A percentile compares a stretch with the other conserved stretches of the same genome.
phyloP scores from a whole-genome alignment of 2,329 filamentous ascomycete genomes.

The Bipolaris oryzae region DNA sequence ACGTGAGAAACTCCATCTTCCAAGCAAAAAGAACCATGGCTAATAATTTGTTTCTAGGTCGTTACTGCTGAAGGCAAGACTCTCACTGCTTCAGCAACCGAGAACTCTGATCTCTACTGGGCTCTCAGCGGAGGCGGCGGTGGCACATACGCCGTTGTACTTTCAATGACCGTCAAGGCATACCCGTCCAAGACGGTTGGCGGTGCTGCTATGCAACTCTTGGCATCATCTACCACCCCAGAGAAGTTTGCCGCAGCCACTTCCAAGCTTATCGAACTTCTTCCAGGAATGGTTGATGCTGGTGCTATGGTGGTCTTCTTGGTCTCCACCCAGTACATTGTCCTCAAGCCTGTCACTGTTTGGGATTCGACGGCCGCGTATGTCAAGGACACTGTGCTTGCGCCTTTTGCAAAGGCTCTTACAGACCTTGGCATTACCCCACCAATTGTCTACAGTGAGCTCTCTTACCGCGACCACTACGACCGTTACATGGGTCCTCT shows the following conservation, averaged over 20 bases:
- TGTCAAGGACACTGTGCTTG: slow-evolving; percentile 27
- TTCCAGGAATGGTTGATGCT: slow-evolving; percentile 30
- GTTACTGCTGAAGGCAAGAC: slow-evolving; percentile 40
- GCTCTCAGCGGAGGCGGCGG: slow-evolving; percentile 43
- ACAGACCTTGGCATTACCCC: slow-evolving; percentile 25
- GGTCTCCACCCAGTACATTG: slow-evolving; percentile 17
- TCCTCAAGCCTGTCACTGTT: slow-evolving; percentile 11
- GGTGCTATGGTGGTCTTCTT: slow-evolving; percentile 30
- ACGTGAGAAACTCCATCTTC: slow-evolving; percentile 20
- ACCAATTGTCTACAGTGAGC: slow-evolving; percentile 26
- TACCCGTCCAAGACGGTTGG: slow-evolving; percentile 26
- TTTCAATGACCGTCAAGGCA: slow-evolving; percentile 39
- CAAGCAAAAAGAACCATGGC: not conserved
- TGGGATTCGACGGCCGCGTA: slow-evolving; percentile 17
- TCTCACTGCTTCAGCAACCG: slow-evolving; percentile 34
- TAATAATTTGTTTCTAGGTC: slow-evolving; percentile 35
- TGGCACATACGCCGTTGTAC: slow-evolving; percentile 40
- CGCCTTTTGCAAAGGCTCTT: slow-evolving; percentile 31
- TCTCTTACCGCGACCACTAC: slow-evolving; percentile 35
- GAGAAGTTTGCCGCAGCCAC: slow-evolving; percentile 21
- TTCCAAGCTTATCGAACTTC: slow-evolving; percentile 19
- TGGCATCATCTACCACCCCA: slow-evolving; percentile 22
- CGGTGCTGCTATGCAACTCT: slow-evolving; percentile 31
- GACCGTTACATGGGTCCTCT: slow-evolving; percentile 35
- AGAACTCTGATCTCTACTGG: slow-evolving; percentile 47